Conservation (phyloP, 106 monocot species). For the Dendrobium catenatum region DNA sequence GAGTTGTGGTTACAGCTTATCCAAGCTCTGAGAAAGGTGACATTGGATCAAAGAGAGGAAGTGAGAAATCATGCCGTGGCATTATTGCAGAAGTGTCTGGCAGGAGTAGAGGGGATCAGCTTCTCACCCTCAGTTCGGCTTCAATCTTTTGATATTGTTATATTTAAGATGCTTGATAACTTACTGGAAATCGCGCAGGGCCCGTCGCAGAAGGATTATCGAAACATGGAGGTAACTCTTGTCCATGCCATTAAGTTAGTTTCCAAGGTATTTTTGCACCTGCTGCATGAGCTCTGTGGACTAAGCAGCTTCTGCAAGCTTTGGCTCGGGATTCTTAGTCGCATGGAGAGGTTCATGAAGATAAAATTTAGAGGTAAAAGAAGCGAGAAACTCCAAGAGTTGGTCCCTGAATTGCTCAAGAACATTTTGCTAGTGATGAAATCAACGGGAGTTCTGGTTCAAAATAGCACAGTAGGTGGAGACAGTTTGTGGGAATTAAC, state of each 20-base stretch:
- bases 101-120: constrained; percentile 43
- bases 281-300: constrained; percentile 33
- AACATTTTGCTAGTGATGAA: constrained; percentile 73
- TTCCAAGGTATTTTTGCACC: constrained; percentile 55
- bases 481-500: constrained; percentile 53
- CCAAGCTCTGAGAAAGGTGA: constrained; percentile 37
- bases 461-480: constrained; percentile 40
- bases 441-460: constrained; percentile 40
- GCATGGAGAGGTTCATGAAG: constrained; percentile 65
- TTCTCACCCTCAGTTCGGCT: constrained; percentile 34
- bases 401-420: constrained; percentile 58
- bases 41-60: constrained; percentile 61
- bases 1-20: constrained; percentile 72
- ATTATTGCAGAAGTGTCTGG: constrained; percentile 54
- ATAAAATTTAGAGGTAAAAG: constrained; percentile 54
- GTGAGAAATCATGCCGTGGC: constrained; percentile 65
- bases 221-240: constrained; percentile 65
- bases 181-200: constrained; percentile 43
- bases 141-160: constrained; percentile 44
- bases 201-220: constrained; percentile 52
- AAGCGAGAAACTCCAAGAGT: constrained; percentile 52
- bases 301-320: constrained; percentile 46
- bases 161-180: constrained; percentile 56
- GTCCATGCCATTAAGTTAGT: constrained; percentile 45
- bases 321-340: constrained; percentile 51